These are phyloP conservation scores for Cryptosporidium canis DNA, from an alignment of 169 alveolate species.

Conservation along the genomic window DNA sequence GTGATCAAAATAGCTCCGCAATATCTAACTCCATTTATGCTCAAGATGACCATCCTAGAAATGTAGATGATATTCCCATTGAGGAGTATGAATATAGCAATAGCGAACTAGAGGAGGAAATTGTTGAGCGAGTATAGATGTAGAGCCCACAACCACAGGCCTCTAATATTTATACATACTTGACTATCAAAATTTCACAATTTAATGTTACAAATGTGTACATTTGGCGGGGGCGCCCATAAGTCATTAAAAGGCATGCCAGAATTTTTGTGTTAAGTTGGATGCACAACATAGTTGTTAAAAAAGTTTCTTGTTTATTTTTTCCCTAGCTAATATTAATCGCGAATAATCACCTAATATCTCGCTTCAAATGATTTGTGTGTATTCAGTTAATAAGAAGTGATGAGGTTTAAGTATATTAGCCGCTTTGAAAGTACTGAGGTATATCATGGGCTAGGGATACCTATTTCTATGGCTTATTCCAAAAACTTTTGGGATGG, in stretches of 20 bases:
- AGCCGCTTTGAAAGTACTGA: not conserved
- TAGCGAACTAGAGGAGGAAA: conserved; percentile 63
- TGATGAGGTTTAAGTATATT: not conserved
- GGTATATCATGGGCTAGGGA: conserved; percentile 40
- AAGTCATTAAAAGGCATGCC: not conserved
- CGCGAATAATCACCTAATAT: too few species aligned
- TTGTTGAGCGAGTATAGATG: conserved; percentile 30
- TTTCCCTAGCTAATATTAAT: too few species aligned
- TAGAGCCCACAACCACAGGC: not conserved
- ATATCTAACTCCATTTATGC: not conserved
- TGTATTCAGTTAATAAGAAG: too few species aligned
- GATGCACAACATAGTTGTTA: too few species aligned
- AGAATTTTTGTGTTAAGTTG: too few species aligned
- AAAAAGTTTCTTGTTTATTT: too few species aligned
- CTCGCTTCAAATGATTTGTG: too few species aligned
- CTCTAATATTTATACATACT: not conserved
- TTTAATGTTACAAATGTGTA: not conserved
- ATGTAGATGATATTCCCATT: conserved; percentile 23
- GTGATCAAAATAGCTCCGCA: not conserved
- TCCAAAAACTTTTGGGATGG: conserved; percentile 39
- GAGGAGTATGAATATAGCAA: conserved; percentile 60
- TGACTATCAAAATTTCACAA: not conserved
- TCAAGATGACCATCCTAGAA: conserved; percentile 15
- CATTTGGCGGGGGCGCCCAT: not conserved
- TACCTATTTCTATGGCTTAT: conserved; percentile 36